Conservation (phyloP, 192 early-diverging fungal species). For the Paraglomus brasilianum region DNA sequence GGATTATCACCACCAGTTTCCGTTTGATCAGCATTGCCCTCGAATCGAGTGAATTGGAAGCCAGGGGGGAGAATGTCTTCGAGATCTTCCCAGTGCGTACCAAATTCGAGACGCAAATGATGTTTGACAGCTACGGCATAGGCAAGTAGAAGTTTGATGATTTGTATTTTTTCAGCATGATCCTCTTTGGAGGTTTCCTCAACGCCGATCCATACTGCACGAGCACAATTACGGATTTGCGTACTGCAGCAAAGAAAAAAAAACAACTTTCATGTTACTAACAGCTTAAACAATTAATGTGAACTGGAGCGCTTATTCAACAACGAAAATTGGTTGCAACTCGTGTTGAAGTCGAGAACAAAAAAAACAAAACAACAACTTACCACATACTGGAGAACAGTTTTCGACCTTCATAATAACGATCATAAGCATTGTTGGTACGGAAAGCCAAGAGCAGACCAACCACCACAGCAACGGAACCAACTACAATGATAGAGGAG, state of each 20-base stretch:
- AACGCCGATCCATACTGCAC: conserved; percentile 63
- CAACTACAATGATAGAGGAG: conserved; percentile 32
- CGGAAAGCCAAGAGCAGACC: conserved; percentile 81
- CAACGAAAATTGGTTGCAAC: no score
- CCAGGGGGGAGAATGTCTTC: conserved; percentile 45
- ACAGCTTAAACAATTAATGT: no score
- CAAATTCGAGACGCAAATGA: conserved; percentile 65
- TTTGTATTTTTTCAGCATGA: conserved; percentile 53
- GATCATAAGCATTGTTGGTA: conserved; percentile 72
- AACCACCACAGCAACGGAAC: conserved; percentile 57
- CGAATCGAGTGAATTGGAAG: conserved; percentile 24
- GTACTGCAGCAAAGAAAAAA: no score
- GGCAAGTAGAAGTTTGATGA: conserved; percentile 53
- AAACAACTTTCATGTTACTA: no score
- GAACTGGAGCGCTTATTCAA: no score
- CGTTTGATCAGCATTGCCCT: conserved; percentile 6
- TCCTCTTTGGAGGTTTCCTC: conserved; percentile 37
- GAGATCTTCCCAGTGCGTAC: conserved; percentile 54
- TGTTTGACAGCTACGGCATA: conserved; percentile 58
- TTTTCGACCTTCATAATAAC: conserved; percentile 80
- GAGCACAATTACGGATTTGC: conserved; percentile 63
- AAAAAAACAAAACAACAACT: conserved; percentile 45
- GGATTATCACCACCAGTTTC: not conserved
- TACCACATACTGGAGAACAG: conserved; percentile 59
- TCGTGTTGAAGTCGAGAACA: no score